A percentile compares a stretch with the other conserved stretches of the same genome.
These are phyloP conservation scores for Sophora flavescens DNA, from an alignment of 306 rosid genomes.

Conservation along the genomic window DNA sequence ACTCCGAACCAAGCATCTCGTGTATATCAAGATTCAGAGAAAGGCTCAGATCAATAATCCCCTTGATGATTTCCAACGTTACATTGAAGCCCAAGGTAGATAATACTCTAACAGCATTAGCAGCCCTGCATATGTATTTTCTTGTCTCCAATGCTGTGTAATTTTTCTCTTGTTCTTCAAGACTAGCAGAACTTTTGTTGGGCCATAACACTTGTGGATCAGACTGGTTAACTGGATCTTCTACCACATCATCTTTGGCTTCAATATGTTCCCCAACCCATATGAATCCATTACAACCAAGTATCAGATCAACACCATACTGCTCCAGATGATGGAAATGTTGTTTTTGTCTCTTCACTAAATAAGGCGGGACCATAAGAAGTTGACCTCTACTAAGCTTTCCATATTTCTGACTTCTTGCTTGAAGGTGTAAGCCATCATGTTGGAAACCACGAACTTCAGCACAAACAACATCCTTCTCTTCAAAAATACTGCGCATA, in stretches of 20 bases:
- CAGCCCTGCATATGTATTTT: conserved; percentile 60
- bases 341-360: conserved; percentile 89
- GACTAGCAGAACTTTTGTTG: conserved; percentile 21
- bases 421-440: conserved; percentile 96
- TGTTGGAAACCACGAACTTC: conserved; percentile 91
- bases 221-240: conserved; percentile 61
- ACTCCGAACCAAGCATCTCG: conserved; percentile 77
- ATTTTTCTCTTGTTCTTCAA: conserved; percentile 55
- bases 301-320: conserved; percentile 75
- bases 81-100: conserved; percentile 60
- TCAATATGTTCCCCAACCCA: conserved; percentile 91
- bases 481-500: conserved; percentile 89
- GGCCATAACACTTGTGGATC: conserved; percentile 50
- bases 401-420: conserved; percentile 94
- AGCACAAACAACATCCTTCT: conserved; percentile 89
- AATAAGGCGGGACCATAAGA: conserved; percentile 74
- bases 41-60: conserved; percentile 52
- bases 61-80: conserved; percentile 57
- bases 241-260: conserved; percentile 64
- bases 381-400: conserved; percentile 92
- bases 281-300: conserved; percentile 89
- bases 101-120: conserved; percentile 62
- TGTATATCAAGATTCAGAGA: conserved; percentile 56
- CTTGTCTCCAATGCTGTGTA: conserved; percentile 58
- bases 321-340: conserved; percentile 86